These are phyloP conservation scores for Podaxis sp. DNA, from an alignment of 768 basidiomycete genomes.

Conservation along the genomic window DNA sequence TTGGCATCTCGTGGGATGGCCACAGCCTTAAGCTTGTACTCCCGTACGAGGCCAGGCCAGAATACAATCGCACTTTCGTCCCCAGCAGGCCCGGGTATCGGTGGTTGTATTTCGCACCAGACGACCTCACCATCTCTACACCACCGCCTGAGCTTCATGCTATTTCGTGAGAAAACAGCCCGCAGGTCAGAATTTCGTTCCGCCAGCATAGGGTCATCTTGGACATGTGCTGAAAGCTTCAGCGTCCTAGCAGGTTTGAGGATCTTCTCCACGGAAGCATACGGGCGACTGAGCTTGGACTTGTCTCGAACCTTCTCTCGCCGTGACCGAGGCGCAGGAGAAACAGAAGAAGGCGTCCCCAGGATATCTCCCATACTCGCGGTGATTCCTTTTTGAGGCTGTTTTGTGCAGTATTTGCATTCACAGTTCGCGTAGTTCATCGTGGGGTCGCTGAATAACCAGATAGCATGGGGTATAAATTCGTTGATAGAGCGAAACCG, in stretches of 20 bases:
- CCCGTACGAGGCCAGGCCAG: conserved; percentile 17
- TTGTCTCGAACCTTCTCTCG: conserved; percentile 18
- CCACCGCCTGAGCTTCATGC: conserved; percentile 44
- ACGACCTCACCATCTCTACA: conserved; percentile 17
- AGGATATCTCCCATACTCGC: conserved; percentile 45
- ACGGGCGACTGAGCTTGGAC: conserved; percentile 30
- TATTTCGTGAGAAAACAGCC: conserved; percentile 47
- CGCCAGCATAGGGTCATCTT: conserved; percentile 49
- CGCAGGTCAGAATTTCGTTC: conserved; percentile 69
- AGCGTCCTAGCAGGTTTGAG: conserved; percentile 27
- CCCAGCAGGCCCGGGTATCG: conserved; percentile 4
- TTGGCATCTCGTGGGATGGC: conserved; percentile 6
- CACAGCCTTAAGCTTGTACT: conserved; percentile 11
- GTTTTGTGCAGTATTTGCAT: conserved; percentile 79
- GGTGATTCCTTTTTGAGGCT: conserved; percentile 69
- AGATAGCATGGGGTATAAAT: conserved; percentile 81
- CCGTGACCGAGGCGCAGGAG: background rate
- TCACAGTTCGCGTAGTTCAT: conserved; percentile 51
- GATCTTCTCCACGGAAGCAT: conserved; percentile 42
- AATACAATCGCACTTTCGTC: conserved; percentile 11
- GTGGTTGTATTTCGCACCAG: conserved; percentile 13
- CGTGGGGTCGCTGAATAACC: conserved; percentile 62
- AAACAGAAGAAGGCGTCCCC: conserved; percentile 12
- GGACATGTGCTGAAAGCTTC: conserved; percentile 32
- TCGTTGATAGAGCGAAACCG: conserved; percentile 82